Base-by-base conservation (phyloP, 1,139 yeast species). In the Geotrichum bryndzae region DNA sequence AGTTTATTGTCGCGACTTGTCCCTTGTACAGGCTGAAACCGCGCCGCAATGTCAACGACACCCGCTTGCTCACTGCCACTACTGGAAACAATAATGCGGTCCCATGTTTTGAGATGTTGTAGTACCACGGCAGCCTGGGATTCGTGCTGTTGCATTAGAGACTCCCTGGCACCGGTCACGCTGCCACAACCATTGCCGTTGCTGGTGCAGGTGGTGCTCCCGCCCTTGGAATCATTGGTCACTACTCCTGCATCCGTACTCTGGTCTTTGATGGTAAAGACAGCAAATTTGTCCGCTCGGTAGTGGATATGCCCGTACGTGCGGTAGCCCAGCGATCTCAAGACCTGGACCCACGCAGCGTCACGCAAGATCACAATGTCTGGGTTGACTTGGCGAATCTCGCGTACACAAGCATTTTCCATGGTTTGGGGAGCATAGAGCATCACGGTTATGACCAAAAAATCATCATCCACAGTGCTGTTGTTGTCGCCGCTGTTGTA, bases 301-400 rank as follows among this genome's bases (percentile, higher is more conserved):
- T 45, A 46, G 35, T 55, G 48, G 13, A 55, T 46, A 38, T 38
- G 45, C 1, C 45, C 45, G 1, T 38, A 18, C 23, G 53, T 29
- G 31, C 25, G 38, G 35, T 55, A 55, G n/a, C 53, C 53, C 10
- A 55, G 52, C 7, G 52, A 45, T 18, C 41, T 11, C n/a, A 46
- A 23, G 7, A 55, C 33, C 52, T 55, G 57, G 31, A 10, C 13
- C 57, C 57, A 53, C 10, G 58, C 31, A 18, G 52, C 54, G 46
- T 59, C 61, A 18, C 51, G 58, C 18, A 59, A 45, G 23, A 57
- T 33, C 23, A 59, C 31, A 31, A 59, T 31, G 29, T 59, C 61
- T 3, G 61, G 57, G 5, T 35, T 29, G 29, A 59, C 35, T 13
- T 23, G 41, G n/a, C 61, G 46, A 15, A 59, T 51, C 50, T 55